Percentiles rank a stretch among this genome's conserved stretches.
Conservation (phyloP, 345 rosid genomes). For the Dipteronia dyeriana region DNA sequence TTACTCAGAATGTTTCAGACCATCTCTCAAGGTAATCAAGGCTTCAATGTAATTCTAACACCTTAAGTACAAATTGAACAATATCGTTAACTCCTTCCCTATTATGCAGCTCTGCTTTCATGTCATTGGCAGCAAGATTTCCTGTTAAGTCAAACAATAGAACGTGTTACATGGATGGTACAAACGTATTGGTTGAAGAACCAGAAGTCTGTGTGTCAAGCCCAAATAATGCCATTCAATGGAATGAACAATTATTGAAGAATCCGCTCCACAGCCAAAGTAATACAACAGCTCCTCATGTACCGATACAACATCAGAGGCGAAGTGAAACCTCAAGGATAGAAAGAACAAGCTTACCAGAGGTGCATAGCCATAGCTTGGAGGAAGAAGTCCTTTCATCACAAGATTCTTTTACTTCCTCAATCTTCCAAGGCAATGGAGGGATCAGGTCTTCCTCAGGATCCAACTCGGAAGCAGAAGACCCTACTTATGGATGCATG, state of each 20-base stretch:
- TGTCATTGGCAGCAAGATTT: conserved; percentile 77
- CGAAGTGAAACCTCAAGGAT: conserved; percentile 36
- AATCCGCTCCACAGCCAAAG: conserved; percentile 38
- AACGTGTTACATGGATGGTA: conserved; percentile 27
- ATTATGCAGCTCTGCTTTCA: conserved; percentile 89
- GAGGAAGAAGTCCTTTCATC: conserved; percentile 79
- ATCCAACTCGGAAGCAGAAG: conserved; percentile 68
- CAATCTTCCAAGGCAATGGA: conserved; percentile 43
- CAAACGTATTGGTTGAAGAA: conserved; percentile 52
- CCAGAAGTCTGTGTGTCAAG: conserved; percentile 48
- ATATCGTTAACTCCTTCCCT: conserved; percentile 21
- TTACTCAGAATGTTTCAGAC: conserved; percentile 95
- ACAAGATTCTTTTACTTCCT: conserved; percentile 62
- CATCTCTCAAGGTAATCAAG: conserved; percentile 83
- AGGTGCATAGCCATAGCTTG: conserved; percentile 43
- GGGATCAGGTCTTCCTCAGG: conserved; percentile 54
- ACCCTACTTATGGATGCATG: conserved; percentile 44
- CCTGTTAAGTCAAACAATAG: conserved; percentile 53
- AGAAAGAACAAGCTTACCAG: conserved; percentile 44
- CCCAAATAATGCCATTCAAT: conserved; percentile 39
- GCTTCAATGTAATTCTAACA: conserved; percentile 13
- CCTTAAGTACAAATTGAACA: conserved; percentile 16
- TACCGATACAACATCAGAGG: conserved; percentile 41
- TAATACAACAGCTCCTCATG: conserved; percentile 31
- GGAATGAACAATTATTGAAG: conserved; percentile 35